Evolutionary conservation across 805 yeast genomes (phyloP), one percentile per base, ranked within the genome.

Genomic region (Wickerhamomyces ciferrii): DNA sequence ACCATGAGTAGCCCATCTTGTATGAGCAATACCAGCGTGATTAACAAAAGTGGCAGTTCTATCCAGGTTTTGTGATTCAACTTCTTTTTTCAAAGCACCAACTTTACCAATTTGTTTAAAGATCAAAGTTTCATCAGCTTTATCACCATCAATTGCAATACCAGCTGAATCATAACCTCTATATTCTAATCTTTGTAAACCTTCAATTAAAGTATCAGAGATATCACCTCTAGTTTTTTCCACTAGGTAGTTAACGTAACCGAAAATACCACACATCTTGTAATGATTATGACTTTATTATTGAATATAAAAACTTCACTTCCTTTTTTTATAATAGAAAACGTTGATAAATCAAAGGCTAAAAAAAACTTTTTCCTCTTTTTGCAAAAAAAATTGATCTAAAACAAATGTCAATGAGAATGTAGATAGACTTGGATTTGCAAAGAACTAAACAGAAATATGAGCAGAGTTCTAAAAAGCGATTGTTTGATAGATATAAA

Each of bases 1-100:
- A 68, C 99, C 99, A 68, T 94, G 99, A 35, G 99, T 94, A 43
- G 99, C 99, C 99, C 99, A 94, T 75, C 99, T 87, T 14, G 99
- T 94, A 70, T 94, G 99, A 21, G 99, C 98, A 66, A 94, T 94
- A 63, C 96, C 99, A 50, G 83, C 90, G 64, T 94, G 99, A 65
- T 84, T 81, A 57, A 79, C 83, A 62, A 88, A 90, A 19, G 79
- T 74, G 50, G 78, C 81, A 25, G 75, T 67, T 56, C 84, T 75
- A 59, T 85, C 79, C 48, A 83, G 76, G 41, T 78, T 65, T 20
- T 65, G 61, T 20, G 65, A 54, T 29, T 69, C 72, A 54, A 87
- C 81, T 68, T 83, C 83, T 51, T 80, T 75, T 64, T 77, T 84
- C 64, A 94, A 81, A 48, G 81, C 84, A 54, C 78, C 79, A 56